Base-by-base conservation (phyloP, 495 filamentous ascomycete genomes). In the Penicillium crystallinum region DNA sequence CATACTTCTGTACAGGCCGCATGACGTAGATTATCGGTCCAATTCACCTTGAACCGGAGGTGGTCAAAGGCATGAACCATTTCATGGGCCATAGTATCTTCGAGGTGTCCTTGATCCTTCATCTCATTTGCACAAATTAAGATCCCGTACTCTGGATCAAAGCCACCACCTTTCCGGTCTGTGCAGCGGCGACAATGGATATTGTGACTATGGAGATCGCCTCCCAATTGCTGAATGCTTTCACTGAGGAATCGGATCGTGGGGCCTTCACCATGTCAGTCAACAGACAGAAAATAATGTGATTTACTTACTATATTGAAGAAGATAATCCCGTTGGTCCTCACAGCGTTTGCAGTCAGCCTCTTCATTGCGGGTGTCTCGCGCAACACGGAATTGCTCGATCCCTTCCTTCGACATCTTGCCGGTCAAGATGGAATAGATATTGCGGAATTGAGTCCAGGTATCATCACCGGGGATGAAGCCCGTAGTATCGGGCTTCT, bases 41-140 rank as follows among this genome's bases (percentile, higher is more conserved):
- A 89, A 56, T 98, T 83, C 31, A 96, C 83, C 70, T 95, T 90
- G 73, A 89, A 98, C 55, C 91, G 68, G 59, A 97, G 64, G 68
- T 96, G 88, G 64, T 98, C 93, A 75, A 89, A 97, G 8, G 91
- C 92, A 74, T 98, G 93, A 47, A 98, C 85, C 86, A 98, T 91
- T 74, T 98, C 93, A 71, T 98, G 93, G 36, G 93, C 87, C 63
- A 98, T 75, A 29, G 90, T 96, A 66, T 98, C 93, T 74, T 98
- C 93, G 56, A 95, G 61, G 61, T 95, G 87, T 2, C 81, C 77
- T 40, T 81, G 75, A 60, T 86, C 81, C 40, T 81, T 72, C 66
- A 97, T 75, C 66, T 88, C 81, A 64, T 98, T 97, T 25, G 95
- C 88, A 66, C 95, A 97, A 3, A 98, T 67, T 63, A 91, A 55